phyloP scores from a whole-genome alignment of 345 rosid species.

The Camelina neglecta region DNA sequence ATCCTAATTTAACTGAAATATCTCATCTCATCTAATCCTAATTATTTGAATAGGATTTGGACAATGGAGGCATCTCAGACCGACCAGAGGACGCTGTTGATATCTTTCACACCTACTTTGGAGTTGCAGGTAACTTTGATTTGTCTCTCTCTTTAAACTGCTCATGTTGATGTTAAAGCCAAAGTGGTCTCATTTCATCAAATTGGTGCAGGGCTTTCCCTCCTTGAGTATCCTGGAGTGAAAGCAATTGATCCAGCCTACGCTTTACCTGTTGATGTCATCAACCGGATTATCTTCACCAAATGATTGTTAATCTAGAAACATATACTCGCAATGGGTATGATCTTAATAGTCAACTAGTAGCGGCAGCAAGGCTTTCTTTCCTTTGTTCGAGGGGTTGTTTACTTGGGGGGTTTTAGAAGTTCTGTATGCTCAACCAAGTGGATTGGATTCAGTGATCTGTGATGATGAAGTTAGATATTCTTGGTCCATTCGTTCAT shows the following conservation, averaged over 20 bases:
- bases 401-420: slow-evolving; percentile 13
- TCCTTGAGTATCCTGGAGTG: slow-evolving; percentile 84
- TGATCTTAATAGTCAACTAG: neutral
- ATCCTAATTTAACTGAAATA: neutral
- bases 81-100: slow-evolving; percentile 92
- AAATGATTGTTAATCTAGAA: slow-evolving; percentile 34
- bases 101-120: slow-evolving; percentile 84
- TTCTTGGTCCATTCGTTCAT: neutral
- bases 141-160: slow-evolving; percentile 7
- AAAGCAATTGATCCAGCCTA: slow-evolving; percentile 90
- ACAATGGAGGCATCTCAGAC: slow-evolving; percentile 90
- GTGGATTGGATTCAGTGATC: slow-evolving; percentile 23
- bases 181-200: slow-evolving; percentile 11
- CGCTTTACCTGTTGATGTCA: slow-evolving; percentile 87
- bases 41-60: slow-evolving; percentile 62
- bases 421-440: slow-evolving; percentile 10
- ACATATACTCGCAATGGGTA: neutral
- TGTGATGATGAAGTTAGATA: slow-evolving; percentile 12
- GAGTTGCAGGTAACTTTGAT: slow-evolving; percentile 70
- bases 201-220: slow-evolving; percentile 74
- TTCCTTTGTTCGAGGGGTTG: slow-evolving; percentile 11
- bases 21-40: slow-evolving; percentile 20
- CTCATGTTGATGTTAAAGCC: slow-evolving; percentile 10
- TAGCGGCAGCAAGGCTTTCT: neutral
- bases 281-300: slow-evolving; percentile 57